Percentiles rank a stretch among this genome's conserved stretches.
Evolutionary conservation across 257 asterid genomes (phyloP).

Genomic region (Fraxinus quadrangulata): DNA sequence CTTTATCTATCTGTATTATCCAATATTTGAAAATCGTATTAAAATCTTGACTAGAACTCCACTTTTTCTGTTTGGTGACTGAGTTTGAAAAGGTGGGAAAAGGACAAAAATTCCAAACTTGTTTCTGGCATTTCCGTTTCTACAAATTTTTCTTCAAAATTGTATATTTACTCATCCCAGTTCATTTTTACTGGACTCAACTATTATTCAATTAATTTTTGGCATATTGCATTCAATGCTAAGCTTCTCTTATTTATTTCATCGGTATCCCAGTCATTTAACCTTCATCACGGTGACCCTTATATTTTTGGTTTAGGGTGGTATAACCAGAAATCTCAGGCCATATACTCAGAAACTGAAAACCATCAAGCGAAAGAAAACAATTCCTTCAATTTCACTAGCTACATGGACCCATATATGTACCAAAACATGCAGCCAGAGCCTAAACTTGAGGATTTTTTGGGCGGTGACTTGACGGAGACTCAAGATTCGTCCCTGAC

Average conservation of each 20-base stretch:
- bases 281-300: neutral
- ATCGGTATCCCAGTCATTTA: neutral
- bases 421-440: constrained; percentile 36
- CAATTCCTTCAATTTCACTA: constrained; percentile 32
- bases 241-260: neutral
- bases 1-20: neutral
- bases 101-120: constrained; percentile 55
- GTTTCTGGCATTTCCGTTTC: constrained; percentile 36
- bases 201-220: too few species aligned
- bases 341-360: constrained; percentile 44
- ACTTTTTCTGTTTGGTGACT: constrained; percentile 47
- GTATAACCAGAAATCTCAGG: constrained; percentile 48
- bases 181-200: neutral
- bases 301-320: constrained; percentile 37
- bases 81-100: constrained; percentile 49
- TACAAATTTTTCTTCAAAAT: constrained; percentile 2
- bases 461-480: constrained; percentile 77
- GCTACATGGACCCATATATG: constrained; percentile 54
- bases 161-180: neutral
- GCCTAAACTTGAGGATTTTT: constrained; percentile 87
- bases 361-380: constrained; percentile 27
- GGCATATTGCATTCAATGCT: neutral
- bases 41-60: constrained; percentile 20
- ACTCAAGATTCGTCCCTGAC: constrained; percentile 72
- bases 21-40: neutral